phyloP scores from a whole-genome alignment of 2,329 filamentous ascomycete species.

The Cordyceps fumosorosea region DNA sequence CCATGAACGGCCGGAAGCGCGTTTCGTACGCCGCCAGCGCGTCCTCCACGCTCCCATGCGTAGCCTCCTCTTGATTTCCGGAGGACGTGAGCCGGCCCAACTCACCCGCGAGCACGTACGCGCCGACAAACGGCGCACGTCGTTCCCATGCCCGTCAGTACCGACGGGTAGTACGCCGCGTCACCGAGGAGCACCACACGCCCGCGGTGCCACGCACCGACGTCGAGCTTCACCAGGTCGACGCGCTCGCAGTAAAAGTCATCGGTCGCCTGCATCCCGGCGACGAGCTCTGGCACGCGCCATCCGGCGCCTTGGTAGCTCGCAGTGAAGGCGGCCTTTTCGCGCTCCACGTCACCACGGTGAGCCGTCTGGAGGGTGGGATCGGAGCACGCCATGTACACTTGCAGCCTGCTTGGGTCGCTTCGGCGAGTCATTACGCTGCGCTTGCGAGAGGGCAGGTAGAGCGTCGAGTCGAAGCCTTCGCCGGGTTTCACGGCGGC shows the following conservation, averaged over 20 bases:
- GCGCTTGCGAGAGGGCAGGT: conserved; percentile 28
- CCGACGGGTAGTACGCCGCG: conserved; percentile 43
- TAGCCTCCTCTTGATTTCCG: neutral
- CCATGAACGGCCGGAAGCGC: conserved; percentile 38
- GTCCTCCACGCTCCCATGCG: conserved; percentile 15
- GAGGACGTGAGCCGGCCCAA: conserved; percentile 21
- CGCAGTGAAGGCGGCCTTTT: conserved; percentile 33
- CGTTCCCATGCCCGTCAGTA: conserved; percentile 46
- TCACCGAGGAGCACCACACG: conserved; percentile 49
- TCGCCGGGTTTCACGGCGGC: conserved; percentile 21
- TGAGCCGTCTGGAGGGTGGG: conserved; percentile 11
- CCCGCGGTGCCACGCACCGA: conserved; percentile 36
- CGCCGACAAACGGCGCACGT: conserved; percentile 40
- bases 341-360: conserved; percentile 26
- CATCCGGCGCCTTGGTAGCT: conserved; percentile 37
- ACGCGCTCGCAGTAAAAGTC: conserved; percentile 42
- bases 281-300: conserved; percentile 33
- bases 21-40: conserved; percentile 38
- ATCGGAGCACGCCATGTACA: conserved; percentile 29
- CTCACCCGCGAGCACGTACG: conserved; percentile 53
- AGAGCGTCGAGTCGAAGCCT: conserved; percentile 28
- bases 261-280: conserved; percentile 31
- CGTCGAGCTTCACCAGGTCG: conserved; percentile 37
- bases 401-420: conserved; percentile 29
- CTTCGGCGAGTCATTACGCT: conserved; percentile 35